Base-by-base conservation (phyloP, 176 grass and related monocot species). In the Otatea glauca region DNA sequence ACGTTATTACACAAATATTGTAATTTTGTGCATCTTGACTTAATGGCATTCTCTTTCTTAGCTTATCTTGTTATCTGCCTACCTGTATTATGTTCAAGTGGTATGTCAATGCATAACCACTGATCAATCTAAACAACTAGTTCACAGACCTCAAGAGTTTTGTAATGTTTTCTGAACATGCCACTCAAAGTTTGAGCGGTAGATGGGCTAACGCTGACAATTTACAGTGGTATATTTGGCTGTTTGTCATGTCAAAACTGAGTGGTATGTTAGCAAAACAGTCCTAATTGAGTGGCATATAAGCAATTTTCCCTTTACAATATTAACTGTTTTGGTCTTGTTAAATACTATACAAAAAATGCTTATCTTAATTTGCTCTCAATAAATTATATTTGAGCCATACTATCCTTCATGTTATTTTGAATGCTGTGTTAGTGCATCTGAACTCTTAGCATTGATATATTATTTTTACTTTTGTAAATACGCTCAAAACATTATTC, bases 21-120 rank as follows among this genome's bases (percentile, higher is more conserved):
- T 66, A 39, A 38, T 68, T 68, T 20, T 41, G 47, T 20, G 50
- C 78, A 53, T 53, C 64, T 55, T 55, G 64, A 23, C 0, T n/a
- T 13, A 21, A 8, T 27, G 16, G 78, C 65, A 69, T 69, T 69
- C 20, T 68, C 6, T 68, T 61, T 61, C 34, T 43, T 68, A 67
- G 78, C 29, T 39, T 80, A 41, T 54, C 3, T 68, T 81, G 34
- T 81, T 48, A 53, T 54, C 61, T 79, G 43, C 77, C 12, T 80
- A 39, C 77, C 20, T 53, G 29, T 80, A 38, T 80, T 68, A 15
- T 38, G 18, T 32, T 68, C 77, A 53, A 66, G 77, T 68, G 63
- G 11, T 51, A 65, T 67, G 43, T 67, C 43, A 66, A 50, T 44
- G 61, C 61, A 66, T 66, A 65, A 79, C 18, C 61, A 79, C 18